These are phyloP conservation scores for Colletotrichum theobromicola DNA, from an alignment of 2,329 filamentous ascomycete genomes.

Conservation along the genomic window DNA sequence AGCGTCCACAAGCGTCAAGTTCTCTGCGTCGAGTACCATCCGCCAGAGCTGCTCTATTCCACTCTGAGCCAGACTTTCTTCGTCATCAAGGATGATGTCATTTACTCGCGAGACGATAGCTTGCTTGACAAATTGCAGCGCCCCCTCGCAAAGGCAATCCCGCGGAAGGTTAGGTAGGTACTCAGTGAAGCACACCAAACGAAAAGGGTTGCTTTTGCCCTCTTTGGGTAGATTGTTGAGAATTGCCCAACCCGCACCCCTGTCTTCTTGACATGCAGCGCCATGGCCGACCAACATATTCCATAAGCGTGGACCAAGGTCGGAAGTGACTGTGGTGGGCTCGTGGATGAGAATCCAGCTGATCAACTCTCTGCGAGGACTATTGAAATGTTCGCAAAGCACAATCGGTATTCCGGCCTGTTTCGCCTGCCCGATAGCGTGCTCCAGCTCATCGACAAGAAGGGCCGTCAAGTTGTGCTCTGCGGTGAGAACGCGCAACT, in stretches of 20 bases:
- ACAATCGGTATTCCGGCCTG: conserved; percentile 46
- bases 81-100: conserved; percentile 55
- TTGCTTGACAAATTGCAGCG: conserved; percentile 67
- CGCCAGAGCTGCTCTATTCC: conserved; percentile 81
- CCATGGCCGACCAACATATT: conserved; percentile 71
- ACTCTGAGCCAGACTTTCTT: conserved; percentile 55
- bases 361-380: conserved; percentile 63
- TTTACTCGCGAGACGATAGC: conserved; percentile 53
- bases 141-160: conserved; percentile 62
- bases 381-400: conserved; percentile 53
- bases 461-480: conserved; percentile 68
- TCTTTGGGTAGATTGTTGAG: conserved; percentile 55
- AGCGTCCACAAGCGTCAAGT: conserved; percentile 51
- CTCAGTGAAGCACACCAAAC: conserved; percentile 56
- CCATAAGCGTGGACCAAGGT: conserved; percentile 73
- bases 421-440: conserved; percentile 50
- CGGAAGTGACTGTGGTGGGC: conserved; percentile 64
- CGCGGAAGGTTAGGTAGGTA: conserved; percentile 64
- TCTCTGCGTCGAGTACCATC: conserved; percentile 73
- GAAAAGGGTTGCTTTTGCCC: conserved; percentile 56
- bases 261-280: conserved; percentile 63
- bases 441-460: conserved; percentile 68
- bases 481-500: conserved; percentile 62
- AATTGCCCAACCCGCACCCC: conserved; percentile 73
- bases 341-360: conserved; percentile 63